Evolutionary conservation across 2,329 filamentous ascomycete species (phyloP).

Genomic region (Lizonia empirigonia): DNA sequence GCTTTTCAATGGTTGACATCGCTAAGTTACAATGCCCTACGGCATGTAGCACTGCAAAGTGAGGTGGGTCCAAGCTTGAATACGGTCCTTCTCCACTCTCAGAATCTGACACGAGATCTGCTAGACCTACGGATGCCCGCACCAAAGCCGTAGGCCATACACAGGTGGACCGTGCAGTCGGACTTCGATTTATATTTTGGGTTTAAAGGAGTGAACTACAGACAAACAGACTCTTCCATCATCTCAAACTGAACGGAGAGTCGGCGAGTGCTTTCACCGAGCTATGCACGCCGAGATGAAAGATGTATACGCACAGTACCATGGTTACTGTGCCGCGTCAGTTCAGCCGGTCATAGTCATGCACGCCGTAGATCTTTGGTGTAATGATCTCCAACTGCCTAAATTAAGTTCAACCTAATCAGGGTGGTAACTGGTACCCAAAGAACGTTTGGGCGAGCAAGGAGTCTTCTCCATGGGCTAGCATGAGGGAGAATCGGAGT

Average conservation of each 20-base stretch:
- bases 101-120: slow-evolving; percentile 7
- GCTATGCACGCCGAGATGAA: not conserved
- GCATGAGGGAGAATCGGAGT: not conserved
- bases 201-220: slow-evolving; percentile 9
- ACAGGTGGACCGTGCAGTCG: slow-evolving; percentile 27
- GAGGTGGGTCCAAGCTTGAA: not conserved
- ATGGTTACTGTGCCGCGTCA: not conserved
- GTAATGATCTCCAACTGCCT: slow-evolving; percentile 1
- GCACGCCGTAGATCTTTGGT: slow-evolving; percentile 7
- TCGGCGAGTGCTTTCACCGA: slow-evolving; percentile 26
- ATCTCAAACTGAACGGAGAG: slow-evolving; percentile 14
- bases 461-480: not conserved
- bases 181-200: slow-evolving; percentile 14
- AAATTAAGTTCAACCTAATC: not conserved
- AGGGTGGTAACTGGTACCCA: not conserved
- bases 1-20: not conserved
- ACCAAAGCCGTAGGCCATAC: slow-evolving; percentile 17
- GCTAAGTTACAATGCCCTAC: not conserved
- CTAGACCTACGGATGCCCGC: slow-evolving; percentile 27
- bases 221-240: not conserved
- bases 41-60: not conserved
- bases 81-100: slow-evolving; percentile 1
- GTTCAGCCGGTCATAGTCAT: slow-evolving; percentile 3
- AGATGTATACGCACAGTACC: not conserved
- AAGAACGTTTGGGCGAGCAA: not conserved